Evolutionary conservation across 2,329 filamentous ascomycete genomes (phyloP).

Genomic region (Xylariales sp.): DNA sequence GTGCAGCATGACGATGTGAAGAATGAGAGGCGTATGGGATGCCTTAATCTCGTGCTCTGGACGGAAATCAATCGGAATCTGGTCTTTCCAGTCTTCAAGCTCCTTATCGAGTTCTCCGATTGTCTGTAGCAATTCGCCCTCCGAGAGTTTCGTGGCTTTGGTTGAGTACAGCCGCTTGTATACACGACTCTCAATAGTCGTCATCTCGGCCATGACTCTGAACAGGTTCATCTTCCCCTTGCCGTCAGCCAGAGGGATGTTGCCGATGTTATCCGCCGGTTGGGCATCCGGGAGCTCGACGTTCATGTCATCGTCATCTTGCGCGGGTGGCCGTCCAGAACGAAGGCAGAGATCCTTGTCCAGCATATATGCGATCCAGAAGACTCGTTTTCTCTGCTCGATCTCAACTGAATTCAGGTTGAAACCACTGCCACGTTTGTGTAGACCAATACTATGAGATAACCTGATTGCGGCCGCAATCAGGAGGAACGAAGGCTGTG

Average conservation of each 20-base stretch:
- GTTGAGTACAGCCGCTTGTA: slow-evolving; percentile 93
- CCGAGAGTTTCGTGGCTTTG: slow-evolving; percentile 84
- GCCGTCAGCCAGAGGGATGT: slow-evolving; percentile 83
- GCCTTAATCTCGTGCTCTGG: slow-evolving; percentile 95
- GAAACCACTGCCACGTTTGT: slow-evolving; percentile 89
- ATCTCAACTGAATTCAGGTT: slow-evolving; percentile 91
- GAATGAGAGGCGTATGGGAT: slow-evolving; percentile 84
- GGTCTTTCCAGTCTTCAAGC: slow-evolving; percentile 93
- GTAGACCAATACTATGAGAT: slow-evolving; percentile 89
- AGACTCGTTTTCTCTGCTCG: slow-evolving; percentile 71
- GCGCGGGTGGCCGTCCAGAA: slow-evolving; percentile 54
- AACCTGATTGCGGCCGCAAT: slow-evolving; percentile 86
- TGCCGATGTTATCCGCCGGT: slow-evolving; percentile 87
- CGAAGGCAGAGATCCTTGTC: slow-evolving; percentile 60
- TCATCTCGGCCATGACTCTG: slow-evolving; percentile 85
- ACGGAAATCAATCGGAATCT: slow-evolving; percentile 91
- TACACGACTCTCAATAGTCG: slow-evolving; percentile 87
- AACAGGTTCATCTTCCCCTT: slow-evolving; percentile 95
- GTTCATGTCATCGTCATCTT: slow-evolving; percentile 76
- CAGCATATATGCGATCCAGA: slow-evolving; percentile 63
- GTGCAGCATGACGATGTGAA: slow-evolving; percentile 91
- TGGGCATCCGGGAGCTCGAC: slow-evolving; percentile 91
- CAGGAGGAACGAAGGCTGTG: slow-evolving; percentile 87
- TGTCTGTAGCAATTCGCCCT: slow-evolving; percentile 88
- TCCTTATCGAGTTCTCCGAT: slow-evolving; percentile 91